Base-by-base conservation (phyloP, 163 green algal species). In the Chlamydomonas reinhardtii region DNA sequence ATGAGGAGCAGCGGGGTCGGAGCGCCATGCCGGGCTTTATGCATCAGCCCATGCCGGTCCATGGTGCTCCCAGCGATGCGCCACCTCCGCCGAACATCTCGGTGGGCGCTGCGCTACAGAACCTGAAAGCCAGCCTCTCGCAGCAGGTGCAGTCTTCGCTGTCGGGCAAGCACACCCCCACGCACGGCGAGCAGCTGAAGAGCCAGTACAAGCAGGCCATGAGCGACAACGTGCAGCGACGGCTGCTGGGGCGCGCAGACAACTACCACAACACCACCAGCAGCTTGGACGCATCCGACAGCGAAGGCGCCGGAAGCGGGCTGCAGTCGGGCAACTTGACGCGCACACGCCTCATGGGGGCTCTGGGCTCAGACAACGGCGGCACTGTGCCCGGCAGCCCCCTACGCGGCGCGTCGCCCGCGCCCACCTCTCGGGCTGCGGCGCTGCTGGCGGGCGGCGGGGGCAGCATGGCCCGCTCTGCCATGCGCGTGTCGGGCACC, bases 171-270 rank as follows among this genome's bases (percentile, higher is more conserved):
- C 39, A 75, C 25, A 43, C 65, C 29, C 76, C 76, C 0, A 75
- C 37, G 39, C 76, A 84, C 16, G 76, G 76, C 39, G 68, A 85
- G 68, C 31, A 77, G 52, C 68, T 85, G 3, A 29, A 35, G 20
- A 25, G 22, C 0, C 68, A 77, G 52, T 85, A 85, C 68, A 54
- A 85, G 24, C 71, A 72, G 25, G 79, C 79, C 6, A 34, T 85
- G 17, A 32, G 79, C 9, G 79, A 85, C 54, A 64, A 54, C 6
- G 24, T 85, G 16, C 79, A 85, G 68, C 34, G 34, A 68, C 79
- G 79, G 48, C 34, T 85, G 25, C 27, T 77, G 39, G 79, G 68
- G 5, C 79, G 79, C 5, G 68, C 79, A 5, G 79, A 85, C 35
- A 34, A 19, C 8, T 85, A 59, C 54, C 79, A 85, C 22, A 25